These are phyloP conservation scores for Dactylis glomerata DNA, from an alignment of 176 grass and related monocot genomes.

Conservation along the genomic window DNA sequence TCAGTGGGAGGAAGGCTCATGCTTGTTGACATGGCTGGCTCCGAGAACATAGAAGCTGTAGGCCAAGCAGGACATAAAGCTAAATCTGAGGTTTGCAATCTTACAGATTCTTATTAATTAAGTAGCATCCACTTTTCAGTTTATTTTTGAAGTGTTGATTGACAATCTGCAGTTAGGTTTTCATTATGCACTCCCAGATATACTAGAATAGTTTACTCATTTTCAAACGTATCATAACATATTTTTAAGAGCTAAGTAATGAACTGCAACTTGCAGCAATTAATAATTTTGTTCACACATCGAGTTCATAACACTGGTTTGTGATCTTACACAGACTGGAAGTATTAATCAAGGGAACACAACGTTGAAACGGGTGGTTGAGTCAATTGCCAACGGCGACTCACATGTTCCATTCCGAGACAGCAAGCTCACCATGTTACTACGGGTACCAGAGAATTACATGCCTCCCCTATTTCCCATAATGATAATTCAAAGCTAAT, in stretches of 20 bases:
- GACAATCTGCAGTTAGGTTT: not conserved
- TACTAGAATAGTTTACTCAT: not conserved
- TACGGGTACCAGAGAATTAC: constrained; percentile 46
- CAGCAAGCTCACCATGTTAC: constrained; percentile 88
- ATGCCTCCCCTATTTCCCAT: not conserved
- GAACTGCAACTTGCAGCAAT: not conserved
- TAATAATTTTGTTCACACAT: not conserved
- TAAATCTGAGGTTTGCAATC: constrained; percentile 62
- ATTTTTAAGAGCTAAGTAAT: not conserved
- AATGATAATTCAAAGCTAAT: not conserved
- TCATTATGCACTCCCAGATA: not conserved
- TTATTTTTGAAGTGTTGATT: not conserved
- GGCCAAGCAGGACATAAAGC: constrained; percentile 75
- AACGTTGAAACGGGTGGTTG: constrained; percentile 80
- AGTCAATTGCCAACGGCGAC: constrained; percentile 84
- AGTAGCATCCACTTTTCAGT: not conserved
- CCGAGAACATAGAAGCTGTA: constrained; percentile 88
- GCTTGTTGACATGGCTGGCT: constrained; percentile 96
- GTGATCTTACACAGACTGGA: constrained; percentile 48
- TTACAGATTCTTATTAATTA: not conserved
- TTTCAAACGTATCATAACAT: not conserved
- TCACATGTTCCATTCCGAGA: constrained; percentile 88
- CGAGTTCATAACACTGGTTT: not conserved
- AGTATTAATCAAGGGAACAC: constrained; percentile 86
- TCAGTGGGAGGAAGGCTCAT: constrained; percentile 84